These are phyloP conservation scores for Skeletonema costatum DNA, from an alignment of 108 stramenopile genomes.

Conservation along the genomic window DNA sequence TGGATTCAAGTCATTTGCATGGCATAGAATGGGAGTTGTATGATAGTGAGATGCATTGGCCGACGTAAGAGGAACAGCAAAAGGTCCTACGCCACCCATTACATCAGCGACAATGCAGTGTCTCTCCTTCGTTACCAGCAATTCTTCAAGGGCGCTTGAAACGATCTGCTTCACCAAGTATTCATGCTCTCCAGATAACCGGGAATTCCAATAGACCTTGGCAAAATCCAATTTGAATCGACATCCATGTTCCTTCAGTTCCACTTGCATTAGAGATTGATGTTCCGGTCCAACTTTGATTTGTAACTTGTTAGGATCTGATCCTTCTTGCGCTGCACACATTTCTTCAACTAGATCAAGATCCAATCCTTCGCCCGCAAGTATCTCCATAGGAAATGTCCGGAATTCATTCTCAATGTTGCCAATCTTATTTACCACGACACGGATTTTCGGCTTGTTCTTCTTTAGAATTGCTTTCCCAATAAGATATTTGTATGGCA, in stretches of 20 bases:
- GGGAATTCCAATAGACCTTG: conserved; percentile 97
- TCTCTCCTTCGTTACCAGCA: neutral
- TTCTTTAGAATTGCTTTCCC: conserved; percentile 95
- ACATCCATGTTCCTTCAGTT: conserved; percentile 89
- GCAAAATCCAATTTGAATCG: conserved; percentile 90
- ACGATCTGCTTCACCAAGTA: conserved; percentile 80
- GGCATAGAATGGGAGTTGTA: conserved; percentile 29
- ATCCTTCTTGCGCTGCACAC: conserved; percentile 9
- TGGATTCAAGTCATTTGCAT: conserved; percentile 93
- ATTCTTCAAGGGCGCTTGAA: conserved; percentile 29
- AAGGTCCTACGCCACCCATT: conserved; percentile 98
- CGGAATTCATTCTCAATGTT: conserved; percentile 91
- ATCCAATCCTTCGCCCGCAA: conserved; percentile 71
- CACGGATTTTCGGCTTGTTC: conserved; percentile 77
- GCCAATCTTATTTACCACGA: conserved; percentile 96
- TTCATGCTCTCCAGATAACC: conserved; percentile 88
- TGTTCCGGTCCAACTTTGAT: conserved; percentile 32
- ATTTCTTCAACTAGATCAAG: conserved; percentile 15
- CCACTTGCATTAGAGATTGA: conserved; percentile 53
- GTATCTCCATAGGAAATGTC: conserved; percentile 96
- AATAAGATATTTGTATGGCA: conserved; percentile 92
- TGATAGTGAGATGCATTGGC: conserved; percentile 15
- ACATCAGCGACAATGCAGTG: conserved; percentile 84
- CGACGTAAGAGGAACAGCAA: conserved; percentile 92
- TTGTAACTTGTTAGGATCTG: conserved; percentile 38